A percentile compares a stretch with the other conserved stretches of the same genome.
phyloP scores from a whole-genome alignment of 768 basidiomycete species.

The Leucosporidium scottii region DNA sequence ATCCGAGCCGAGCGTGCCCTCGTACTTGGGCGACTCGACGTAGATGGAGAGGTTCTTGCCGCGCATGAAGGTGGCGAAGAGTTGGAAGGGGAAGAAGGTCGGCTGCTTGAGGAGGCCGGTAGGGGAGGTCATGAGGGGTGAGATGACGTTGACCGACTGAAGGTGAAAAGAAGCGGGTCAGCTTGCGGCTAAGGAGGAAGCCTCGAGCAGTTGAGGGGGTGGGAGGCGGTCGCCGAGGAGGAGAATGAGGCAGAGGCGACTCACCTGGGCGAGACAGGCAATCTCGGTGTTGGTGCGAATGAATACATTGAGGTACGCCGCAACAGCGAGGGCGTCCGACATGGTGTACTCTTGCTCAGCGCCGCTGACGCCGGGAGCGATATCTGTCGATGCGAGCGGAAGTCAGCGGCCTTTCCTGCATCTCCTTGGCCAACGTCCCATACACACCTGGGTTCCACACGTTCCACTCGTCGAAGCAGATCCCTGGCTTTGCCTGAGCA shows the following conservation, averaged over 20 bases:
- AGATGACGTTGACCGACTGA: conserved; percentile 43
- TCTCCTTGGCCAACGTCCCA: no score
- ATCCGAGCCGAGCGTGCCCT: neutral
- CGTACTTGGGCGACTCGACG: conserved; percentile 42
- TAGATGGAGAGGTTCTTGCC: conserved; percentile 47
- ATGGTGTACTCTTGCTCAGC: conserved; percentile 54
- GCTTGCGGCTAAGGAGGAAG: no score
- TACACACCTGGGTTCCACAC: conserved; percentile 44
- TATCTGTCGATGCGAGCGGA: conserved; percentile 15
- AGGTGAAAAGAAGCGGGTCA: no score
- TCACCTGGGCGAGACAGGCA: conserved; percentile 56
- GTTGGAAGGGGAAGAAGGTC: conserved; percentile 51
- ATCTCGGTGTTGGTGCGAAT: conserved; percentile 56
- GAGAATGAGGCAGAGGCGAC: no score
- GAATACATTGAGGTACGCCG: conserved; percentile 58
- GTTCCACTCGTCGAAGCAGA: conserved; percentile 55
- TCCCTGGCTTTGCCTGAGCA: conserved; percentile 34
- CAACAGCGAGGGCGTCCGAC: conserved; percentile 54
- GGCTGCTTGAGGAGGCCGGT: conserved; percentile 48
- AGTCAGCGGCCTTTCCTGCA: neutral
- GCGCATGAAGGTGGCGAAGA: conserved; percentile 56
- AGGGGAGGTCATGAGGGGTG: conserved; percentile 47
- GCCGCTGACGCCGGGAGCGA: conserved; percentile 50
- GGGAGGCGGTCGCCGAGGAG: no score
- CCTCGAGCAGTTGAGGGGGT: no score